phyloP scores from a whole-genome alignment of 371 early-diverging fungal genomes.

The Mortierella sp. region DNA sequence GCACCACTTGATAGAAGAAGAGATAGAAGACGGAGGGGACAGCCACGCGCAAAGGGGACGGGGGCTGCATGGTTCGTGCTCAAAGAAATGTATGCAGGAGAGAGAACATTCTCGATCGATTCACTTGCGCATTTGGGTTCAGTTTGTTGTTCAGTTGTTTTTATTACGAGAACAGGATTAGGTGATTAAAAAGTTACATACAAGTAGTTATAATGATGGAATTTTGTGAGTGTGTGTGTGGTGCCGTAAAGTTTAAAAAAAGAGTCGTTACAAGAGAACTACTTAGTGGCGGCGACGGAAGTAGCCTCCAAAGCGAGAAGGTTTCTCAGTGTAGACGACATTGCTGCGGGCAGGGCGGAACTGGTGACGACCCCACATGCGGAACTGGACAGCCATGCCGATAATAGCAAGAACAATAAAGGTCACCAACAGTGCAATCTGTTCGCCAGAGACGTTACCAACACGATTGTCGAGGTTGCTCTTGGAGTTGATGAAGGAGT shows the following conservation, averaged over 20 bases:
- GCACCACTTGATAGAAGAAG: no score
- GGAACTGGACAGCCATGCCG: constrained; percentile 43
- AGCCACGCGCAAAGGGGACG: no score
- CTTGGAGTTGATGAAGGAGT: constrained; percentile 56
- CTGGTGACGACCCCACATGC: constrained; percentile 27
- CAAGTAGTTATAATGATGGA: no score
- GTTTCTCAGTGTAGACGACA: constrained; percentile 36
- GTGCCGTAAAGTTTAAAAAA: neutral
- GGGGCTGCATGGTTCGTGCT: no score
- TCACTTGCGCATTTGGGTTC: neutral
- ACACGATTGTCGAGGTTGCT: constrained; percentile 25
- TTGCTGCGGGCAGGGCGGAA: constrained; percentile 26
- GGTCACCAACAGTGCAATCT: constrained; percentile 30
- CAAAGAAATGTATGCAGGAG: no score
- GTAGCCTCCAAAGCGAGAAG: constrained; percentile 36
- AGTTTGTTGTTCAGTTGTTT: neutral
- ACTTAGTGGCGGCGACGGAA: constrained; percentile 46
- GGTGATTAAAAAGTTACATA: constrained; percentile 7
- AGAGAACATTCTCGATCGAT: neutral
- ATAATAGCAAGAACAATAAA: constrained; percentile 29
- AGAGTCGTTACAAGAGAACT: neutral
- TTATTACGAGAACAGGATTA: neutral
- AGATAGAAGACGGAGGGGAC: no score
- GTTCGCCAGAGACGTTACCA: neutral
- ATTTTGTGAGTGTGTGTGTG: no score